phyloP scores from a whole-genome alignment of 1,139 yeast species.

The Petasospora fabianii region DNA sequence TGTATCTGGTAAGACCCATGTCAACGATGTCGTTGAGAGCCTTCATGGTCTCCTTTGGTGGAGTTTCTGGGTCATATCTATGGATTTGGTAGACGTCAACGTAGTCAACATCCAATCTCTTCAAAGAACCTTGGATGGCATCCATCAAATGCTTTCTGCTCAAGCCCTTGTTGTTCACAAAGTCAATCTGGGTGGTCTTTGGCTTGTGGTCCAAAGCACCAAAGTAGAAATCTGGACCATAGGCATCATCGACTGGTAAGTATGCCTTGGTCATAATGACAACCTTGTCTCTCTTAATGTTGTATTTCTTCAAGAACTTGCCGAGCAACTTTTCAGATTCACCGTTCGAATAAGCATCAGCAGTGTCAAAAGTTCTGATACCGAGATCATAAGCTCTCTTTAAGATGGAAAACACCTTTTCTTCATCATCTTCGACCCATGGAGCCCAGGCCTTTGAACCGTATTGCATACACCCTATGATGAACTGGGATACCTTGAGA shows the following conservation, averaged over 20 bases:
- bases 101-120: constrained; percentile 47
- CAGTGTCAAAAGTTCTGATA: constrained; percentile 21
- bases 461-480: constrained; percentile 54
- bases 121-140: constrained; percentile 38
- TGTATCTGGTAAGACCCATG: constrained; percentile 14
- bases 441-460: constrained; percentile 36
- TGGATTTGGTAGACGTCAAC: constrained; percentile 49
- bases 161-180: constrained; percentile 34
- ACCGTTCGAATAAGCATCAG: constrained; percentile 21
- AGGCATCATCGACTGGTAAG: constrained; percentile 11
- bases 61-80: constrained; percentile 39
- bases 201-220: not conserved
- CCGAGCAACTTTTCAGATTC: constrained; percentile 15
- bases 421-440: constrained; percentile 16
- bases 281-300: constrained; percentile 20
- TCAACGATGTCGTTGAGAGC: constrained; percentile 18
- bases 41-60: constrained; percentile 16
- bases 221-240: not conserved
- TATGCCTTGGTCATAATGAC: constrained; percentile 18
- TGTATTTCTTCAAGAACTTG: constrained; percentile 18
- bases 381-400: constrained; percentile 18
- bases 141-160: constrained; percentile 48
- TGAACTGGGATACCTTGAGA: constrained; percentile 44
- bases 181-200: constrained; percentile 14
- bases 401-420: constrained; percentile 12